Base-by-base conservation (phyloP, 2,329 filamentous ascomycete genomes). In the Clonostachys sp. region DNA sequence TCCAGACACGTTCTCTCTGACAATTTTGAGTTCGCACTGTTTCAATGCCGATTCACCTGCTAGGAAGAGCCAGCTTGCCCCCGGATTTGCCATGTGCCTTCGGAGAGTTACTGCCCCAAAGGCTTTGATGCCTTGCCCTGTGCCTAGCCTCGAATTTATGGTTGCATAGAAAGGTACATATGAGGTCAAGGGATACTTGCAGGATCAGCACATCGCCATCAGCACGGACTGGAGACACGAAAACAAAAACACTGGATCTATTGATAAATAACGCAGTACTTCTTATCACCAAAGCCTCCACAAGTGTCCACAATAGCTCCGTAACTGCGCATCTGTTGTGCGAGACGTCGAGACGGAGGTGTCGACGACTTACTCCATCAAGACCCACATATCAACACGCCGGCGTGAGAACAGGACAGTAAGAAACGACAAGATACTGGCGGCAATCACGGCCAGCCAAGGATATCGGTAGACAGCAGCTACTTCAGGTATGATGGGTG, bases 261-360 rank as follows among this genome's bases (percentile, higher is more conserved):
- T 46, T 56, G 54, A 53, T 57, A 58, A 62, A 63, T 63, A 53
- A 55, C 60, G 57, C 59, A 61, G 50, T 41, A 42, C 47, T 50
- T 48, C 53, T 59, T 57, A 59, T 61, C 55, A 52, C 48, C 41
- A 51, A 42, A 41, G 51, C 55, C 50, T 55, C 57, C 55, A 55
- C 58, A 48, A 20, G 40, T 42, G 35, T 48, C 55, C 54, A 56
- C 56, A 51, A 47, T 34, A 42, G 42, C 45, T 46, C 48, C 47
- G 24, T 30, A 30, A 30, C 24, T 30, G 24, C 24, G 24, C 24
- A 30, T 30, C 24, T 30, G 9, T 30, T 30, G 24, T 30, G 24
- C 24, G 8, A 30, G 24, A 30, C 24, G 24, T 30, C 24, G 24
- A 8, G 24, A 30, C 24, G 24, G 24, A 30, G 24, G 24, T 30